These are phyloP conservation scores for Alternaria alternata DNA, from an alignment of 2,329 filamentous ascomycete genomes.

Conservation along the genomic window DNA sequence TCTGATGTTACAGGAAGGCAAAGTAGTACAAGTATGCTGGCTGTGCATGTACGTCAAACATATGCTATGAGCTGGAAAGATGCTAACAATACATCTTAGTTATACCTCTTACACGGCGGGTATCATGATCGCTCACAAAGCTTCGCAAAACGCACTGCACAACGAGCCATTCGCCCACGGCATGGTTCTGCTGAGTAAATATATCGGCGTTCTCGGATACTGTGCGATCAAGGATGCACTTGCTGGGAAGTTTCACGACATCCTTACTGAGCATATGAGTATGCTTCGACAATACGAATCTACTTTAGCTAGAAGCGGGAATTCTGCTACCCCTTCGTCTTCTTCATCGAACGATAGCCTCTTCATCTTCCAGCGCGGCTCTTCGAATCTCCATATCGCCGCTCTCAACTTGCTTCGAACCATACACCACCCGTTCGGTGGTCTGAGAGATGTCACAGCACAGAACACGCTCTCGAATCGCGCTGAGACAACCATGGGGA, in stretches of 20 bases:
- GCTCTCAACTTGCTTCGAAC: constrained; percentile 20
- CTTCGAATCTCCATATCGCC: constrained; percentile 18
- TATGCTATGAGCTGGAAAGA: background rate
- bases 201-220: constrained; percentile 11
- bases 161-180: constrained; percentile 3
- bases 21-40: constrained; percentile 31
- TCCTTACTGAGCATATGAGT: constrained; percentile 12
- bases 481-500: constrained; percentile 10
- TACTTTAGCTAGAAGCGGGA: background rate
- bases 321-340: background rate
- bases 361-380: constrained; percentile 15
- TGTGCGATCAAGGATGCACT: constrained; percentile 17
- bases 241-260: constrained; percentile 9
- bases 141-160: constrained; percentile 21
- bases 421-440: constrained; percentile 24
- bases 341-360: constrained; percentile 14
- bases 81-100: constrained; percentile 5
- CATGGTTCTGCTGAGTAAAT: constrained; percentile 16
- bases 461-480: constrained; percentile 12
- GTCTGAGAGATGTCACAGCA: constrained; percentile 1
- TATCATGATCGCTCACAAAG: constrained; percentile 25
- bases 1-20: constrained; percentile 20
- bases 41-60: constrained; percentile 27
- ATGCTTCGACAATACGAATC: constrained; percentile 6
- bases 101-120: constrained; percentile 27